Base-by-base conservation (phyloP, 2,329 filamentous ascomycete genomes). In the Nigrospora oryzae region DNA sequence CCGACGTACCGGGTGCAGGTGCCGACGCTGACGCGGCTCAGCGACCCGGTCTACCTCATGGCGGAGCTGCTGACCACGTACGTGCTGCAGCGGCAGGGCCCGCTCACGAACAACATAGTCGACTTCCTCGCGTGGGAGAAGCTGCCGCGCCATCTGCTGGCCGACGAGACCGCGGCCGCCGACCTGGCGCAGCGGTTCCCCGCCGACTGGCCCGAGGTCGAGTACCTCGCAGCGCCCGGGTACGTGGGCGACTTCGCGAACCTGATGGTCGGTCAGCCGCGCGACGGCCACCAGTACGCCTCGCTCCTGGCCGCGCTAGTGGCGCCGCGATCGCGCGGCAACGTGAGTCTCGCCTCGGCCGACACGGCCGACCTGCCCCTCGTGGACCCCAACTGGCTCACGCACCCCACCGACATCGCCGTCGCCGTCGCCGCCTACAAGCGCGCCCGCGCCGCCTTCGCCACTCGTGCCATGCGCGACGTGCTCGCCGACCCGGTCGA, bases 361-460 rank as follows among this genome's bases (percentile, higher is more conserved):
- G 40, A 48, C 33, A 43, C 42, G 6, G 34, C 45, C 6, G 45
- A 40, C 11, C 28, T 37, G 7, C 49, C 51, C 5, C 51, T 67
- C 12, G 67, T 75, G 46, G 61, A 73, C 48, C 67, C 69, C 1
- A 69, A 69, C 49, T 77, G 66, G 62, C 56, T 77, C 2, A 57
- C 57, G 2, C 59, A 66, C 11, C 61, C 63, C 10, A 57, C 62
- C 1, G 74, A 77, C 36, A 51, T 63, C 19, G 66, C 72, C 13
- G 54, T 75, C 3, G 67, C 64, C 4, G 50, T 77, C 11, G 63
- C 65, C 0, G 55, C 60, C 0, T 69, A 68, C 49, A 67, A 63
- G 42, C 66, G 74, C 3, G 51, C 63, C 0, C 67, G 74, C 0
- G 53, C 68, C 12, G 54, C 45, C n/a, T 49, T 39, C 31, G 34